A percentile compares a stretch with the other conserved stretches of the same genome.
Evolutionary conservation across 1,139 yeast species (phyloP).

Genomic region (Blastobotrys ciferrii): DNA sequence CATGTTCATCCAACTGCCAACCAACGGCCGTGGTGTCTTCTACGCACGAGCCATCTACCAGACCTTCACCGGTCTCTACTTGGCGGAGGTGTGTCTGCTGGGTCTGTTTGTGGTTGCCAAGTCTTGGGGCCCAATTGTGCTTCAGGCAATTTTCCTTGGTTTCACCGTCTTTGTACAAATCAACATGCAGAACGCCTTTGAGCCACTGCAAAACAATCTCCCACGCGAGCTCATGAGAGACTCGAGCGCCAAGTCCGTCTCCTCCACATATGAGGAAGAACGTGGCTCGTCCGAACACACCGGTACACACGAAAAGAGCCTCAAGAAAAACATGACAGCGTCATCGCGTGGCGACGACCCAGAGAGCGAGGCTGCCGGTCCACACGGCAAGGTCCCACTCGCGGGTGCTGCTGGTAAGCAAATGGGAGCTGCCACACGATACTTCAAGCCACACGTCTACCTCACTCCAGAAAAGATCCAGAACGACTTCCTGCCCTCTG

Average conservation of each 20-base stretch:
- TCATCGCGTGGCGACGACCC: conserved; percentile 1
- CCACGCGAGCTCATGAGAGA: conserved; percentile 46
- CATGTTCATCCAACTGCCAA: conserved; percentile 63
- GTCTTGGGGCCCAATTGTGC: conserved; percentile 90
- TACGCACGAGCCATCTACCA: conserved; percentile 88
- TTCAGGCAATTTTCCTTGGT: conserved; percentile 64
- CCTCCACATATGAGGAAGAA: neutral
- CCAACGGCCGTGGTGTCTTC: conserved; percentile 79
- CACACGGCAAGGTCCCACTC: neutral
- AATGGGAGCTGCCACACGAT: conserved; percentile 25
- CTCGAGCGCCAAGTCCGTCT: neutral
- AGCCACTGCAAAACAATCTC: conserved; percentile 63
- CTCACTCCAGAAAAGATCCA: conserved; percentile 34
- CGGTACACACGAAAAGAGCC: conserved; percentile 4
- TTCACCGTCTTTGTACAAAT: conserved; percentile 67
- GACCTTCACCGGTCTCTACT: conserved; percentile 80
- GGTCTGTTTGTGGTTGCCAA: conserved; percentile 88
- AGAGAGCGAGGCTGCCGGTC: conserved; percentile 10
- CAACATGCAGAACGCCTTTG: conserved; percentile 60
- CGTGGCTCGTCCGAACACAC: neutral
- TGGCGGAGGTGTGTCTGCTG: conserved; percentile 80
- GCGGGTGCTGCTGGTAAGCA: conserved; percentile 4
- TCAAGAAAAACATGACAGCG: conserved; percentile 4
- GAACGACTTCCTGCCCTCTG: conserved; percentile 39
- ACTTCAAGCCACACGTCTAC: conserved; percentile 61